These are phyloP conservation scores for Aspergillus novoparasiticus DNA, from an alignment of 2,329 filamentous ascomycete species.

Conservation along the genomic window DNA sequence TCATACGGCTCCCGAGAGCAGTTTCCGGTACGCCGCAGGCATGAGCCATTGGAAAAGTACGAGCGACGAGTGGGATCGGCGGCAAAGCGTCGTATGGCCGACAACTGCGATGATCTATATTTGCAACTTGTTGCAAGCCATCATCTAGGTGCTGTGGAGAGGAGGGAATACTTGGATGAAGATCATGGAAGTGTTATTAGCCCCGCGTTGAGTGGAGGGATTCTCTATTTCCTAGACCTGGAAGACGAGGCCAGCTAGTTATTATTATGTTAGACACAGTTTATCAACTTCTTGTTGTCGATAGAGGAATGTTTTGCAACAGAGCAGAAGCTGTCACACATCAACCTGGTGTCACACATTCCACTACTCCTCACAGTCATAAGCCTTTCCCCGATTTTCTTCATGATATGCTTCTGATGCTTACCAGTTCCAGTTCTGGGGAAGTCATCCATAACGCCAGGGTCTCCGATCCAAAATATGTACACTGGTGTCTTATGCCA, in stretches of 20 bases:
- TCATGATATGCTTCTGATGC: constrained; percentile 61
- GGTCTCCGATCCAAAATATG: constrained; percentile 70
- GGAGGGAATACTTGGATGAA: constrained; percentile 30
- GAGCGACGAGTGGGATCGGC: constrained; percentile 22
- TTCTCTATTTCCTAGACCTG: constrained; percentile 20
- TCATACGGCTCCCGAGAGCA: constrained; percentile 41
- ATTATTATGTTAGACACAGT: background rate
- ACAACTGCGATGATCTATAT: constrained; percentile 28
- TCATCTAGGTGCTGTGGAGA: constrained; percentile 17
- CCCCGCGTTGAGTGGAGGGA: constrained; percentile 29
- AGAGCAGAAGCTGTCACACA: background rate
- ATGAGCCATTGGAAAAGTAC: constrained; percentile 36
- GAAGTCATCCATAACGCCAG: constrained; percentile 53
- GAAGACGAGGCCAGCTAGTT: background rate
- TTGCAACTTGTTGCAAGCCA: constrained; percentile 17
- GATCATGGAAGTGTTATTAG: constrained; percentile 37
- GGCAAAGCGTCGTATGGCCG: constrained; percentile 26
- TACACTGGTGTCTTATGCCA: constrained; percentile 67
- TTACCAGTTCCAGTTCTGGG: constrained; percentile 69
- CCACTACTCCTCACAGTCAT: background rate
- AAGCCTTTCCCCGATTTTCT: constrained; percentile 41
- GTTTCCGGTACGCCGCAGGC: constrained; percentile 26
- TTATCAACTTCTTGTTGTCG: background rate
- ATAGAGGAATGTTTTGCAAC: background rate
- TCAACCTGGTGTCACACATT: background rate